Base-by-base conservation (phyloP, 306 rosid genomes). In the Prunus padus region DNA sequence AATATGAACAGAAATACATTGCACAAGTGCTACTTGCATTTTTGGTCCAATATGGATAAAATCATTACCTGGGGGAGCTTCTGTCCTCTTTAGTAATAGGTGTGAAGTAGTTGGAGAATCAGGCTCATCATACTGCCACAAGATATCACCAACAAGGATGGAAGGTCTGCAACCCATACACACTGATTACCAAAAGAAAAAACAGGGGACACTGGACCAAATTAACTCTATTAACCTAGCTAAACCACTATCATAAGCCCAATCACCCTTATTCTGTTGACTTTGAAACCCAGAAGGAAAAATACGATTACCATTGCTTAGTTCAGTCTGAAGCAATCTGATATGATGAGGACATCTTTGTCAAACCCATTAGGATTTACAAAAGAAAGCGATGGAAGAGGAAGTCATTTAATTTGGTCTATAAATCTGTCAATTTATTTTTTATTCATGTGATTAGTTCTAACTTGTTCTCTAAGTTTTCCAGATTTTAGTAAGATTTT, bases 81-180 rank as follows among this genome's bases (percentile, higher is more conserved):
- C 92, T 37, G 83, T 81, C 83, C 97, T 92, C 89, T 87, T 84
- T 79, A 95, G 83, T 73, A 95, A 82, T 72, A 86, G 91, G 78
- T 92, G 97, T 50, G 97, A 86, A 2, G 80, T 76, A 67, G 73
- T 37, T 71, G 87, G 84, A 72, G 90, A 75, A 75, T 75, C 90
- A 79, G 96, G 93, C 73, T 89, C 93, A 68, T 90, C 97, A 71
- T 77, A 86, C 74, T 89, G 86, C 89, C 96, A 87, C 65, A 92
- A 81, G 72, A 92, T 95, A 86, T 92, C 99, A 84, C 97, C 91
- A 76, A 95, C 97, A 77, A 95, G 98, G 84, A 95, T 84, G 25
- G 99, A 81, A 37, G 99, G 99, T 79, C 99, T 95, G 99, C 77
- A 83, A 84, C 62, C 76, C 77, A 79, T 61, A 88, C 54, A 28